Conservation (phyloP, 805 yeast species). For the Danielozyma ontarioensis region DNA sequence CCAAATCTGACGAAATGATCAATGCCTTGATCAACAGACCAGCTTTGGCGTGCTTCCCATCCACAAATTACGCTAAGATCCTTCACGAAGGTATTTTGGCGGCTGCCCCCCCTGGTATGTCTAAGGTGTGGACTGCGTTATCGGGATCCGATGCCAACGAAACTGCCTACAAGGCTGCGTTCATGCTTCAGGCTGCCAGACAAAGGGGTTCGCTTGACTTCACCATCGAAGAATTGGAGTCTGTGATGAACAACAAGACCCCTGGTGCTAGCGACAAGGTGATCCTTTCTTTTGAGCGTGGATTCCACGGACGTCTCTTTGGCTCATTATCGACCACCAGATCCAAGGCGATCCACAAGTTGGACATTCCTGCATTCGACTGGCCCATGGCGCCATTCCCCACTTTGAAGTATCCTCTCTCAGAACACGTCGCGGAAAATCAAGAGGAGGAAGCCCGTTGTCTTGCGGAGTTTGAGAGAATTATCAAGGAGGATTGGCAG, state of each 20-base stretch:
- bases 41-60: conserved; percentile 47
- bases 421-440: conserved; percentile 34
- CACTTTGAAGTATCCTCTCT: conserved; percentile 35
- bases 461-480: conserved; percentile 38
- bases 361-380: conserved; percentile 55
- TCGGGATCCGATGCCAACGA: conserved; percentile 70
- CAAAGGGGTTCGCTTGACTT: conserved; percentile 45
- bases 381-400: conserved; percentile 55
- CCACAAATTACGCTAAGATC: conserved; percentile 46
- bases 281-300: conserved; percentile 48
- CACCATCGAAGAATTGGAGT: conserved; percentile 39
- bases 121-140: conserved; percentile 58
- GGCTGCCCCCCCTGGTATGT: conserved; percentile 61
- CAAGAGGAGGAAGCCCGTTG: conserved; percentile 44
- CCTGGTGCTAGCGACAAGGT: conserved; percentile 53
- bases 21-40: conserved; percentile 39
- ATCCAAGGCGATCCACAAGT: conserved; percentile 52
- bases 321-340: conserved; percentile 53
- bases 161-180: conserved; percentile 67
- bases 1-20: conserved; percentile 36
- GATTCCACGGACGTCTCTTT: conserved; percentile 54
- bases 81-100: conserved; percentile 48
- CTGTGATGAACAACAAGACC: conserved; percentile 45
- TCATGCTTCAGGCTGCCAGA: conserved; percentile 56
- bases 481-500: conserved; percentile 25